Base-by-base conservation (phyloP, 2,329 filamentous ascomycete genomes). In the Penicillium carneum region DNA sequence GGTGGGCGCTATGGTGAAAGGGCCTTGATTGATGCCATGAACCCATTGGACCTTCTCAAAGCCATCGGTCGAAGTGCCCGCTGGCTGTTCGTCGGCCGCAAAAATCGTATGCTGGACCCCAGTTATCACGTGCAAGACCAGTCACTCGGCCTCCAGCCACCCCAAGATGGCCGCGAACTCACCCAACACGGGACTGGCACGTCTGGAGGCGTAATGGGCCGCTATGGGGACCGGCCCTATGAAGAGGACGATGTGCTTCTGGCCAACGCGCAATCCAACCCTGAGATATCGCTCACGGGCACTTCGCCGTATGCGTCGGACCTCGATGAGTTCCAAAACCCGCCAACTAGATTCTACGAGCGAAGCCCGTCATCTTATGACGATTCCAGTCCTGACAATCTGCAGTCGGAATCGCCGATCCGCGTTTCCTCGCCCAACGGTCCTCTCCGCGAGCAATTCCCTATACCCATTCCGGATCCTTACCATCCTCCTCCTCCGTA, bases 1-100 rank as follows among this genome's bases (percentile, higher is more conserved):
- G 89, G 90, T 12, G 90, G 90, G 2, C 83, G 84, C 47, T 73
- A 88, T 42, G 90, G 90, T 3, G 64, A 88, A 50, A 83, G 83
- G 64, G 92, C 91, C 4, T 75, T 94, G 7, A 74, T 83, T 1
- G 89, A 94, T 69, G 88, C 91, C 1, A 83, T 93, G 73, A 95
- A 95, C 70, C 84, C 90, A 0, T 92, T 91, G 88, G 92, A 97
- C 74, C 85, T 96, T 43, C 79, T 92, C 71, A 96, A 93, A 78
- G 90, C 90, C 0, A 87, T 90, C 63, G 90, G 89, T 9, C 86
- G 92, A 52, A 90, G 90, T 23, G 85, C 92, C 69, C 86, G 90
- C 68, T 96, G 92, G 93, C 81, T 96, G 20, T 89, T 93, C 64
- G 86, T 92, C 16, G 92, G 92, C 43, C 84, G 86, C 56, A 89